A percentile compares a stretch with the other conserved stretches of the same genome.
phyloP scores from a whole-genome alignment of 2,329 filamentous ascomycete species.

The Stagonosporopsis chrysanthemi region DNA sequence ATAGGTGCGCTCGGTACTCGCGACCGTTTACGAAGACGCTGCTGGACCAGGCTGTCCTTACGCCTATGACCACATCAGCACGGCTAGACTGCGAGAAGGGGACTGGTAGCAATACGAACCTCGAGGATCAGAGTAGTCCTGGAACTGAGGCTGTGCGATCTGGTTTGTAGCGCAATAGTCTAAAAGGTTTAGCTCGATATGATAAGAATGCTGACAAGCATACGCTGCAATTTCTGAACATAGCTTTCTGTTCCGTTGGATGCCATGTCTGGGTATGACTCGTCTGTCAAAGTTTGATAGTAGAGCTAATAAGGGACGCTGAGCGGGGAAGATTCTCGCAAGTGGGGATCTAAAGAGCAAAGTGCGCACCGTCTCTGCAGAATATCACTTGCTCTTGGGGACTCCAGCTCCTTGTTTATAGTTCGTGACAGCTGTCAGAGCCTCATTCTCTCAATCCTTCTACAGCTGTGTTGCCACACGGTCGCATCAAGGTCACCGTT shows the following conservation, averaged over 20 bases:
- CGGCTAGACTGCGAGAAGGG: background rate
- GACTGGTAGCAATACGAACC: slow-evolving; percentile 29
- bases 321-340: slow-evolving; percentile 31
- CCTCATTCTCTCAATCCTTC: slow-evolving; percentile 36
- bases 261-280: slow-evolving; percentile 37
- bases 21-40: slow-evolving; percentile 46
- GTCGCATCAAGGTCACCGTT: slow-evolving; percentile 29
- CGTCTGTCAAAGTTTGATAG: slow-evolving; percentile 20
- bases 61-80: slow-evolving; percentile 35
- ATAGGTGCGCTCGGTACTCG: slow-evolving; percentile 45
- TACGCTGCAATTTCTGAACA: slow-evolving; percentile 45
- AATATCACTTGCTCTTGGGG: slow-evolving; percentile 32
- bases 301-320: slow-evolving; percentile 23
- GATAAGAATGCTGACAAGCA: slow-evolving; percentile 17
- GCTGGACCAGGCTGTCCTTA: slow-evolving; percentile 48
- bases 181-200: slow-evolving; percentile 26
- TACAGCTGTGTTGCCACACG: slow-evolving; percentile 34
- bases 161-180: slow-evolving; percentile 45
- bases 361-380: slow-evolving; percentile 32
- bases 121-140: slow-evolving; percentile 49
- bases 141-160: slow-evolving; percentile 47
- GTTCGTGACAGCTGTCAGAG: slow-evolving; percentile 30
- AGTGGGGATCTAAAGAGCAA: slow-evolving; percentile 36
- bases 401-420: slow-evolving; percentile 43
- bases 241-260: slow-evolving; percentile 37